phyloP scores from a whole-genome alignment of 768 basidiomycete species.

The Mycena sanguinolenta region DNA sequence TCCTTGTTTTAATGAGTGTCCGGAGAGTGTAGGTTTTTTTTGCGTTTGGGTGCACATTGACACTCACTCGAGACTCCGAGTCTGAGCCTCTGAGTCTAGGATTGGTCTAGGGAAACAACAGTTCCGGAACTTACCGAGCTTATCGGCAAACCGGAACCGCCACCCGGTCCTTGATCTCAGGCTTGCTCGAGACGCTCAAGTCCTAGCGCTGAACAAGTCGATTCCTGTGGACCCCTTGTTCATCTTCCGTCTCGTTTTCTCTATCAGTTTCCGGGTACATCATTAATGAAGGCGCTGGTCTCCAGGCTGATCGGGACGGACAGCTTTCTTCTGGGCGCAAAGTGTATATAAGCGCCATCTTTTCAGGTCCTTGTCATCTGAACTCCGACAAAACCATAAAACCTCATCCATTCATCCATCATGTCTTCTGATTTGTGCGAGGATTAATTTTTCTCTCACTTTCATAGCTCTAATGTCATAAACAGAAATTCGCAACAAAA shows the following conservation, averaged over 20 bases:
- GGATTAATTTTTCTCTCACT: not conserved
- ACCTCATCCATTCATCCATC: not conserved
- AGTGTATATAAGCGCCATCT: slow-evolving; percentile 27
- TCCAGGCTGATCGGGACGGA: slow-evolving; percentile 32
- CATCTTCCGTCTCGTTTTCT: slow-evolving; percentile 11
- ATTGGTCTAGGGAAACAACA: too few species aligned
- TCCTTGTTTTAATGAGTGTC: too few species aligned
- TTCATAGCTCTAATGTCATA: not conserved
- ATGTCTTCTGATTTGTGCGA: slow-evolving; percentile 34
- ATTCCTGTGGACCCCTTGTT: slow-evolving; percentile 26
- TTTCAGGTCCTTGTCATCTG: not conserved
- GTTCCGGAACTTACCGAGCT: not conserved
- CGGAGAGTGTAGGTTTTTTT: too few species aligned
- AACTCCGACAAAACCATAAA: slow-evolving; percentile 8
- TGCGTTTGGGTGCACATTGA: too few species aligned
- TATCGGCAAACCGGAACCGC: too few species aligned
- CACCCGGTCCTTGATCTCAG: not conserved
- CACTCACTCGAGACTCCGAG: too few species aligned
- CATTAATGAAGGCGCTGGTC: not conserved
- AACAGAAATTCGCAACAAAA: slow-evolving; percentile 17
- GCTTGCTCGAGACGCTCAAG: slow-evolving; percentile 11
- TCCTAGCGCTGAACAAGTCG: slow-evolving; percentile 15
- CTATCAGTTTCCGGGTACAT: slow-evolving; percentile 25
- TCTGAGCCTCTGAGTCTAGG: too few species aligned
- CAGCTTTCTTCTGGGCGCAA: slow-evolving; percentile 23